These are phyloP conservation scores for Diaporthe batatas DNA, from an alignment of 2,329 filamentous ascomycete genomes.

Conservation along the genomic window DNA sequence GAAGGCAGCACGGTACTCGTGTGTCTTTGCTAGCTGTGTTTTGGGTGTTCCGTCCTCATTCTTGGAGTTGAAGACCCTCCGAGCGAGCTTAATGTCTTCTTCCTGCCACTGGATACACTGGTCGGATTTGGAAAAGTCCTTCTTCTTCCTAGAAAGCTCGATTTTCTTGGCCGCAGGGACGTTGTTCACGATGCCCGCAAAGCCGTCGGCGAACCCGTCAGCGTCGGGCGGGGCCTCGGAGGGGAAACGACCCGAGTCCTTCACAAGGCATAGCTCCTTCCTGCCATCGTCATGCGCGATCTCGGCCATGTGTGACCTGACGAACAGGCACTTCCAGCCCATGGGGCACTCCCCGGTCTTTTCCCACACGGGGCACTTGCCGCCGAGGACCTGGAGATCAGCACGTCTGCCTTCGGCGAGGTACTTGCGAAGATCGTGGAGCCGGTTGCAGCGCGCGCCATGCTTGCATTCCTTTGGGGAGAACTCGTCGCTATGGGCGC, in stretches of 20 bases:
- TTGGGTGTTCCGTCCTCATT: constrained; percentile 45
- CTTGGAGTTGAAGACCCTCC: constrained; percentile 58
- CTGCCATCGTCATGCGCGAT: constrained; percentile 81
- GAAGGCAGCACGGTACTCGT: constrained; percentile 84
- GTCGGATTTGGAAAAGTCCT: constrained; percentile 79
- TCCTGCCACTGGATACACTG: constrained; percentile 84
- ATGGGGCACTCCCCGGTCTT: constrained; percentile 80
- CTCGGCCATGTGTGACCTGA: constrained; percentile 87
- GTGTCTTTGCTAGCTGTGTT: constrained; percentile 55
- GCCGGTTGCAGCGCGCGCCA: constrained; percentile 83
- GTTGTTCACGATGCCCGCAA: constrained; percentile 80
- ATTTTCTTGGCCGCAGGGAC: constrained; percentile 79
- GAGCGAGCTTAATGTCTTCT: constrained; percentile 66
- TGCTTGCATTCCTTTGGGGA: constrained; percentile 82
- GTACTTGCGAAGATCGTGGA: constrained; percentile 89
- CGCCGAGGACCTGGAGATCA: constrained; percentile 81
- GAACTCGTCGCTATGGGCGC: constrained; percentile 81
- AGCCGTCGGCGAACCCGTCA: constrained; percentile 62
- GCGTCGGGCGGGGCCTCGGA: constrained; percentile 51
- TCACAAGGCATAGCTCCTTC: constrained; percentile 82
- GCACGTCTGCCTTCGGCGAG: constrained; percentile 83
- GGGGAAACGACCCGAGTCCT: constrained; percentile 51
- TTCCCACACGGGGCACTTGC: constrained; percentile 86
- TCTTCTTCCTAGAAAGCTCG: constrained; percentile 79
- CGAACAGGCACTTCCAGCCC: constrained; percentile 96